Evolutionary conservation across 1,284 basidiomycete genomes (phyloP).

Genomic region (Ceratobasidium sp.): DNA sequence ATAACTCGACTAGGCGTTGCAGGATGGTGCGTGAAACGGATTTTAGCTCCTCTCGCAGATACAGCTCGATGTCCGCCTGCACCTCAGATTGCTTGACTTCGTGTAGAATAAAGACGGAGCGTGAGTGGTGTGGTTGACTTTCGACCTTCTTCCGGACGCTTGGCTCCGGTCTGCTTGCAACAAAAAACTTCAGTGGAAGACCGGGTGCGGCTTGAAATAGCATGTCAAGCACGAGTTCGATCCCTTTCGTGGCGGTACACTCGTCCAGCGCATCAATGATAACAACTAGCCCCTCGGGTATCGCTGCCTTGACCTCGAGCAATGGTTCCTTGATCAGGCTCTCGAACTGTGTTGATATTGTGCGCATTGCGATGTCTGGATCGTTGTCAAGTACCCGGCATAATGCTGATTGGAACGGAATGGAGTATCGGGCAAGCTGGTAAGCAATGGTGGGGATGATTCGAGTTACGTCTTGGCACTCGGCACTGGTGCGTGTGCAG

Average conservation of each 20-base stretch:
- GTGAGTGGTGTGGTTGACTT: not conserved
- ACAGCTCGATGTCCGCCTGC: conserved; percentile 24
- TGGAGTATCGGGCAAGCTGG: conserved; percentile 10
- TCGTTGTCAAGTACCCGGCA: not conserved
- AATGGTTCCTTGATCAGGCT: not conserved
- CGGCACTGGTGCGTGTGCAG: not conserved
- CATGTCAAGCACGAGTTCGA: not conserved
- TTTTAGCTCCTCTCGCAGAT: not conserved
- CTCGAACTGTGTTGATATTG: not conserved
- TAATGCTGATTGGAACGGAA: not conserved
- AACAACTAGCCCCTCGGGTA: not conserved
- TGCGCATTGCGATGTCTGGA: not conserved
- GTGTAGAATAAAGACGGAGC: conserved; percentile 10
- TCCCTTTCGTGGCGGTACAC: not conserved
- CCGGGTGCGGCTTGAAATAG: not conserved
- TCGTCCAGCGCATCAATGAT: conserved; percentile 5
- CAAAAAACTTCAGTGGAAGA: not conserved
- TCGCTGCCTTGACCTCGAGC: not conserved
- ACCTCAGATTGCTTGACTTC: conserved; percentile 37
- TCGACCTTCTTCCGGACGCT: not conserved
- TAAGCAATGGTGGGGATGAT: not conserved
- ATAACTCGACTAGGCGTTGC: not conserved
- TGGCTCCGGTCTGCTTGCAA: not conserved
- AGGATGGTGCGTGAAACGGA: conserved; percentile 13
- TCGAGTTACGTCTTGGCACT: conserved; percentile 5